Base-by-base conservation (phyloP, 2,329 filamentous ascomycete genomes). In the Fusarium stilboides region DNA sequence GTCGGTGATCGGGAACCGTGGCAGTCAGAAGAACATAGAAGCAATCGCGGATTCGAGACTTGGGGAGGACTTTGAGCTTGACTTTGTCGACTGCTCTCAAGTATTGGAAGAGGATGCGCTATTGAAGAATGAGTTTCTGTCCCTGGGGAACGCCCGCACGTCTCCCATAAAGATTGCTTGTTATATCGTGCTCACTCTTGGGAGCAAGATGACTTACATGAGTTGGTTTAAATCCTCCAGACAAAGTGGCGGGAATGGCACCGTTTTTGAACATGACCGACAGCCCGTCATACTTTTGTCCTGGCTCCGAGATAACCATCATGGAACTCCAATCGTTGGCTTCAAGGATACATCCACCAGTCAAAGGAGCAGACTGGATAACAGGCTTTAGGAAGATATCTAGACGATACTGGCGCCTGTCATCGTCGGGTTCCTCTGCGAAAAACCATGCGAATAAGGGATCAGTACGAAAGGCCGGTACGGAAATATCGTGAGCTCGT, bases 221-320 rank as follows among this genome's bases (percentile, higher is more conserved):
- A 6, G 54, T 57, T 6, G 63, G 59, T 8, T 43, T 56, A 3
- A 59, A 8, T 12, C 59, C 59, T 15, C 50, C 50, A 42, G 47
- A 50, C 14, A 66, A 31, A 22, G 59, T 66, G 12, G 59, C 59
- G 17, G 63, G 44, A 22, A 66, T 39, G 5, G 26, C 59, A 24
- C 50, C 63, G 15, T 36, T 54, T 28, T 31, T 31, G 28, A 49
- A 31, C 14, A 66, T 22, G 10, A 51, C 51, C 22, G 15, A 28
- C 8, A 55, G 10, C 17, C 63, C 59, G 6, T 63, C 59, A 36
- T 55, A 59, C 34, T 63, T 53, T 22, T 63, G 59, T 12, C 63
- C 54, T 6, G 63, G 63, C 36, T 54, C 60, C 15, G 59, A 51
- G 10, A 66, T 50, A 9, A 57, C 59, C 63, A 66, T 66, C 43